Conservation (phyloP, 331 rosid species). For the Spiraea crenata region DNA sequence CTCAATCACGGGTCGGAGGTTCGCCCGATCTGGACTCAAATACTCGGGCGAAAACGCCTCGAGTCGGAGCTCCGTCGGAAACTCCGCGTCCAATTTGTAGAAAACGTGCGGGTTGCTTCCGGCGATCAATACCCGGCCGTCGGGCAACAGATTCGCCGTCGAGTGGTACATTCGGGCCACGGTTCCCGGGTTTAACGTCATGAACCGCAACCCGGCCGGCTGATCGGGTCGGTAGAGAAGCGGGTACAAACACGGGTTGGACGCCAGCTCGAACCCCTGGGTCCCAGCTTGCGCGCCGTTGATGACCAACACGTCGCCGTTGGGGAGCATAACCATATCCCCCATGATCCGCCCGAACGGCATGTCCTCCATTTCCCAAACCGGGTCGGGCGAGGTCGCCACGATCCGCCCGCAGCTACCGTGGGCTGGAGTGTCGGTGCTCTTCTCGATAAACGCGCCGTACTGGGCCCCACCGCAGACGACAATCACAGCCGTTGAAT, state of each 20-base stretch:
- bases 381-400: constrained; percentile 46
- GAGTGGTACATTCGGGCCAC: constrained; percentile 86
- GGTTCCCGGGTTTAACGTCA: constrained; percentile 68
- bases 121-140: constrained; percentile 65
- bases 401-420: constrained; percentile 71
- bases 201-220: constrained; percentile 71
- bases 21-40: constrained; percentile 48
- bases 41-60: constrained; percentile 89
- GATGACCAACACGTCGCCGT: constrained; percentile 63
- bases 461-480: constrained; percentile 84
- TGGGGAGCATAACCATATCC: constrained; percentile 84
- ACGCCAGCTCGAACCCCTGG: constrained; percentile 69
- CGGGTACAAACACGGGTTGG: constrained; percentile 72
- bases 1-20: constrained; percentile 57
- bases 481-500: constrained; percentile 52
- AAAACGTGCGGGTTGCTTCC: constrained; percentile 77
- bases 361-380: constrained; percentile 86
- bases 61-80: constrained; percentile 62
- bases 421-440: constrained; percentile 60
- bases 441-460: constrained; percentile 61
- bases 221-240: constrained; percentile 67
- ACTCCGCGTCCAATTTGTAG: constrained; percentile 52
- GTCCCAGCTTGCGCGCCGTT: constrained; percentile 83
- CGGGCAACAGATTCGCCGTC: constrained; percentile 76
- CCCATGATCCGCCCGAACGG: constrained; percentile 86